Evolutionary conservation across 805 yeast species (phyloP).

Genomic region (Lachancea nothofagi): DNA sequence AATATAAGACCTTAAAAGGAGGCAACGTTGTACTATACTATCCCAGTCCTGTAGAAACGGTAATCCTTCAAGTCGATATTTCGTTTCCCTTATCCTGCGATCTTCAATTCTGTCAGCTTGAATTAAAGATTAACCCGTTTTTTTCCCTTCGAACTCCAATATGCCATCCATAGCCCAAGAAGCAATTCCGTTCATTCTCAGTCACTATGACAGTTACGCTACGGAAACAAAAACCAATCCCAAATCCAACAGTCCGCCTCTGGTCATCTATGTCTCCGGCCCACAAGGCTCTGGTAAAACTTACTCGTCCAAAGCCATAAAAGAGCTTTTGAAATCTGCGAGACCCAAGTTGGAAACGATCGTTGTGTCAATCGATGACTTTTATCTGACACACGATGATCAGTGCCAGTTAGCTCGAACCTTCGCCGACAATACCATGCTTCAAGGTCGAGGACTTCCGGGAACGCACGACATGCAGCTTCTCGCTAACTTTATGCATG

Average conservation of each 20-base stretch:
- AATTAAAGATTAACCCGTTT: no score
- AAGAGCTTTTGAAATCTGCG: slow-evolving; percentile 28
- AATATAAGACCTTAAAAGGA: no score
- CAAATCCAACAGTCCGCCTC: slow-evolving; percentile 27
- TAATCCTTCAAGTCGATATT: no score
- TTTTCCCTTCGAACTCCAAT: background rate
- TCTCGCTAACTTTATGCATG: slow-evolving; percentile 19
- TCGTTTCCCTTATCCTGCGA: no score
- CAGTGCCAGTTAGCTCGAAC: slow-evolving; percentile 44
- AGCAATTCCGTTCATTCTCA: slow-evolving; percentile 3
- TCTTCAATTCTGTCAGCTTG: no score
- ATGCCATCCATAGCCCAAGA: slow-evolving; percentile 2
- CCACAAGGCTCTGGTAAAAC: slow-evolving; percentile 83
- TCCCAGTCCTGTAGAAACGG: no score
- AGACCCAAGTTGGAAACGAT: slow-evolving; percentile 39
- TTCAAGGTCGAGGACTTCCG: slow-evolving; percentile 83
- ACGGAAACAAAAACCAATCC: background rate
- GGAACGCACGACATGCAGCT: slow-evolving; percentile 78
- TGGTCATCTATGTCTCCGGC: slow-evolving; percentile 56
- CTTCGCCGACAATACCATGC: slow-evolving; percentile 45
- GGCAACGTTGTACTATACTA: no score
- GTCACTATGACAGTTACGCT: background rate
- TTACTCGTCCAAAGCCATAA: slow-evolving; percentile 43
- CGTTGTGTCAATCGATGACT: slow-evolving; percentile 77
- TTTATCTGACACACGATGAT: slow-evolving; percentile 62